Evolutionary conservation across 1,139 yeast species (phyloP).

Genomic region (Geotrichum klebahnii): DNA sequence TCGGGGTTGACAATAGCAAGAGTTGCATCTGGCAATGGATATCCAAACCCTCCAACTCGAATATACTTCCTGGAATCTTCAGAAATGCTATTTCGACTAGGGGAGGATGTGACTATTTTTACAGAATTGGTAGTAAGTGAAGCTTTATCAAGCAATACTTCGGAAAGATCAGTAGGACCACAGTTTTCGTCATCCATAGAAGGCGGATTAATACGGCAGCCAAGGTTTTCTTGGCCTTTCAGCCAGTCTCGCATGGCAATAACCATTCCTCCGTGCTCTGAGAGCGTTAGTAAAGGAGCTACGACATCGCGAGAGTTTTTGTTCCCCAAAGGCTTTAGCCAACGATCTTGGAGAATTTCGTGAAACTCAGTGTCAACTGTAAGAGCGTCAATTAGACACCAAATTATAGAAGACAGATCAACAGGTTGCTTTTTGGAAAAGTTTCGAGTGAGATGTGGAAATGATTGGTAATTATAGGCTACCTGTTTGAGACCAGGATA

Average conservation of each 20-base stretch:
- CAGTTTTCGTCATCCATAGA: slow-evolving; percentile 37
- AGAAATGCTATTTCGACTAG: slow-evolving; percentile 39
- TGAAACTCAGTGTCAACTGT: slow-evolving; percentile 93
- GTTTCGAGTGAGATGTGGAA: slow-evolving; percentile 79
- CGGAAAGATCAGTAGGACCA: slow-evolving; percentile 52
- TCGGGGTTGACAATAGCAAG: slow-evolving; percentile 94
- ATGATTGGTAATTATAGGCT: slow-evolving; percentile 86
- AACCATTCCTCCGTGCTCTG: slow-evolving; percentile 96
- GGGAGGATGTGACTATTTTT: slow-evolving; percentile 58
- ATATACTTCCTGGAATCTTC: slow-evolving; percentile 51
- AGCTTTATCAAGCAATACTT: slow-evolving; percentile 75
- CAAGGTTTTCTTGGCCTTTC: slow-evolving; percentile 55
- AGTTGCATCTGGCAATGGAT: slow-evolving; percentile 89
- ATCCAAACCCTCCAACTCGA: slow-evolving; percentile 88
- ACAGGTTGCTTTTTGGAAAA: slow-evolving; percentile 73
- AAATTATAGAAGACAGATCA: slow-evolving; percentile 72
- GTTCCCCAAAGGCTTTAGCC: slow-evolving; percentile 88
- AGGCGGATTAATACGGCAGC: slow-evolving; percentile 37
- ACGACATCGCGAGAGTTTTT: slow-evolving; percentile 69
- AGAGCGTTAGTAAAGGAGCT: slow-evolving; percentile 81
- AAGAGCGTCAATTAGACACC: slow-evolving; percentile 89
- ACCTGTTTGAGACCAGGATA: slow-evolving; percentile 89
- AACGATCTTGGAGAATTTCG: slow-evolving; percentile 84
- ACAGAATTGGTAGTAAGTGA: slow-evolving; percentile 76
- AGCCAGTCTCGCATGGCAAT: slow-evolving; percentile 90